Percentiles rank a stretch among this genome's conserved stretches.
Conservation (phyloP, 163 green algal species). For the Scenedesmus sp. region DNA sequence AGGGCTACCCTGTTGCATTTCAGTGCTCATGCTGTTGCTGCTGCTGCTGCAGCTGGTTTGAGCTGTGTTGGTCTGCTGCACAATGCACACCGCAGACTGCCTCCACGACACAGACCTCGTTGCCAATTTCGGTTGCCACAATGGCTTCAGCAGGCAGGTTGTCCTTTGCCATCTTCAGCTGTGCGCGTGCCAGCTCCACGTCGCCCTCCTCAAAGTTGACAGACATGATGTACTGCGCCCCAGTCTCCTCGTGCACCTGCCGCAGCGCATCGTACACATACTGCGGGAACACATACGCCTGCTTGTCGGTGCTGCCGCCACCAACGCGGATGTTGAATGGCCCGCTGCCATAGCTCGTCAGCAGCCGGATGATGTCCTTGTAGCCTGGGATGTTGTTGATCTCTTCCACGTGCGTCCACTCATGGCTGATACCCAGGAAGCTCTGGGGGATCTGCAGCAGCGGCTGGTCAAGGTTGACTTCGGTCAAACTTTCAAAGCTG, state of each 20-base stretch:
- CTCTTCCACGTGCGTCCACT: slow-evolving; percentile 55
- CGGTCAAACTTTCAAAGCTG: not conserved
- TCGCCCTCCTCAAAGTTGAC: slow-evolving; percentile 40
- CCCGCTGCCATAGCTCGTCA: slow-evolving; percentile 37
- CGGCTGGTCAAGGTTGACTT: slow-evolving; percentile 16
- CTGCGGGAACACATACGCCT: not conserved
- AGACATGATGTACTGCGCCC: slow-evolving; percentile 47
- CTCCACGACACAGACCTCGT: slow-evolving; percentile 44
- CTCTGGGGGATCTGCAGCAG: slow-evolving; percentile 43
- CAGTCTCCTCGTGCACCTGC: slow-evolving; percentile 40
- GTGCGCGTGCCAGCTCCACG: not conserved
- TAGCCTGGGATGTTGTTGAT: slow-evolving; percentile 47
- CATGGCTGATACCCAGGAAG: slow-evolving; percentile 55
- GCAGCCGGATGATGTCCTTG: slow-evolving; percentile 28
- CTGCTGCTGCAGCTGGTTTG: not conserved
- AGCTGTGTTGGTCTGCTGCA: not conserved
- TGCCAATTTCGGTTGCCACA: slow-evolving; percentile 48
- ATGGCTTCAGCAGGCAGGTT: slow-evolving; percentile 35
- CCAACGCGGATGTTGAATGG: slow-evolving; percentile 48
- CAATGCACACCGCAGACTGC: not conserved
- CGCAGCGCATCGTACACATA: slow-evolving; percentile 44
- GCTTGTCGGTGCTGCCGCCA: slow-evolving; percentile 54
- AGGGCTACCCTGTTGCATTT: too few species aligned
- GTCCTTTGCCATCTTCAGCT: not conserved
- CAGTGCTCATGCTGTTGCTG: not conserved